Evolutionary conservation across 2,329 filamentous ascomycete genomes (phyloP), one percentile per base, ranked within the genome.

Genomic region (Magnaporthiopsis incrustans): DNA sequence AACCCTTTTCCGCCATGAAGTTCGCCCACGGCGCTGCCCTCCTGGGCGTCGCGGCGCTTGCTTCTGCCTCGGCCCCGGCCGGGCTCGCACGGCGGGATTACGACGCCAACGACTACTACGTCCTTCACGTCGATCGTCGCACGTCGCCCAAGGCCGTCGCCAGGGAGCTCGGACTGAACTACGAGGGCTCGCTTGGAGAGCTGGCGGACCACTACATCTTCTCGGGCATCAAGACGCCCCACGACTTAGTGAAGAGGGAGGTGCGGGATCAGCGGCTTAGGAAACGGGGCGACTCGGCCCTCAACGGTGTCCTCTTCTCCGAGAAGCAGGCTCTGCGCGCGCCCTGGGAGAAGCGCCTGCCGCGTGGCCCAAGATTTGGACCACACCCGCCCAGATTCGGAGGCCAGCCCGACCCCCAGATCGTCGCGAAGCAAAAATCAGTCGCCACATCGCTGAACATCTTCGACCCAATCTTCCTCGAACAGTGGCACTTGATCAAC

Each of bases 401-500:
- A 67, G 71, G 62, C 66, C 67, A 69, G 32, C 66, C 73, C 11
- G 73, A 76, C 65, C 68, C 72, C 14, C 73, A 77, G 60, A 85
- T 85, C 4, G 77, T 89, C 30, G 75, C 82, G 66, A 78, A 82
- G 66, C 87, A 89, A 69, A 75, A 82, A 61, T 76, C 82, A 6
- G 78, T 96, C 60, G 87, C 87, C 68, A 76, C 81, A 62, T 78
- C 81, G 2, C 81, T 99, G n/a, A 80, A 81, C 18, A 98, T 99
- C 68, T 76, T 80, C 38, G 95, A 99, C 71, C 95, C 95, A 25
- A 96, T 96, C 63, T 99, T 98, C 77, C 81, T 84, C 57, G 89
- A 96, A 64, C 95, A 99, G 77, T 99, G 95, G 95, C 95, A 99
- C 81, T 79, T 99, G 60, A 88, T 90, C 79, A 99, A 99, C 73